Conservation (phyloP, 2,329 filamentous ascomycete genomes). For the Ramichloridium luteum region DNA sequence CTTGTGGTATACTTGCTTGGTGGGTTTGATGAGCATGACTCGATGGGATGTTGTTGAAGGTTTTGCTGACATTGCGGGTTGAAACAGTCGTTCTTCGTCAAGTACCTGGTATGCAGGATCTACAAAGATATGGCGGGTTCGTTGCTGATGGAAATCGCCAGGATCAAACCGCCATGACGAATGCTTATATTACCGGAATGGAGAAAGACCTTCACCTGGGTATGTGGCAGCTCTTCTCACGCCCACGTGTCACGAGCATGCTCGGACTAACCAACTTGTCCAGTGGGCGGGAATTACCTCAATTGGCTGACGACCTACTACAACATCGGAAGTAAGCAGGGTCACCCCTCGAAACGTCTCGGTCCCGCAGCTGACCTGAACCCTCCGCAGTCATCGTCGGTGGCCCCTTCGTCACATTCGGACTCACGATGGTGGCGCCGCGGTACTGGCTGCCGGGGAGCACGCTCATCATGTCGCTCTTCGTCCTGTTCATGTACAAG, state of each 20-base stretch:
- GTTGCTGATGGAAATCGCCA: not conserved
- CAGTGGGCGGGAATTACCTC: constrained; percentile 30
- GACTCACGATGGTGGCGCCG: constrained; percentile 7
- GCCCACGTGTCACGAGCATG: too few relatives aligned
- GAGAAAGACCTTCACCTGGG: constrained; percentile 25
- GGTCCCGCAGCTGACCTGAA: not conserved
- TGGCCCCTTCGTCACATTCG: constrained; percentile 6
- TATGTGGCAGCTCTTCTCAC: too few relatives aligned
- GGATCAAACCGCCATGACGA: constrained; percentile 29
- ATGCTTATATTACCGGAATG: constrained; percentile 33
- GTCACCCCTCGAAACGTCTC: not conserved
- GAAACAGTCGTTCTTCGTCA: constrained; percentile 8
- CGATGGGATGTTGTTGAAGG: too few relatives aligned
- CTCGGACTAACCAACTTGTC: too few relatives aligned
- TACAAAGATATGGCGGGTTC: too few relatives aligned
- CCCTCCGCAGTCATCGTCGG: constrained; percentile 8
- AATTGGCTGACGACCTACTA: constrained; percentile 18
- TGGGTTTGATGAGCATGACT: not conserved
- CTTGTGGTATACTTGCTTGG: constrained; percentile 4
- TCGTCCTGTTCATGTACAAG: constrained; percentile 9
- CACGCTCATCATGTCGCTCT: constrained; percentile 6
- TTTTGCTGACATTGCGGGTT: not conserved
- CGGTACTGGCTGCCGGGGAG: constrained; percentile 7
- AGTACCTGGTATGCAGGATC: constrained; percentile 15
- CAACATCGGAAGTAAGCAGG: constrained; percentile 5